Base-by-base conservation (phyloP, 495 filamentous ascomycete genomes). In the Ramalina intermedia region DNA sequence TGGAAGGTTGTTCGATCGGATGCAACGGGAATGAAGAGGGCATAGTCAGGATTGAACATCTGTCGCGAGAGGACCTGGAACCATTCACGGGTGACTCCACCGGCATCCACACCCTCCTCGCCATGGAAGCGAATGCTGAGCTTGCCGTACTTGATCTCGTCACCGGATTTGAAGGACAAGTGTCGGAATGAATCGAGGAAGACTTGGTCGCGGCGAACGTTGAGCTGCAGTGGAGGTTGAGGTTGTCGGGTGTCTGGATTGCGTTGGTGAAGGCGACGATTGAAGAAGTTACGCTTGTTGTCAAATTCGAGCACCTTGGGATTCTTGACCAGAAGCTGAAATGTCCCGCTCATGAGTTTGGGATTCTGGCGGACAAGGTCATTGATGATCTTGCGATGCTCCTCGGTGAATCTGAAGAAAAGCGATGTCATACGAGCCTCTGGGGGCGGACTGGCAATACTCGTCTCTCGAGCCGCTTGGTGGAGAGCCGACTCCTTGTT, bases 201-300 rank as follows among this genome's bases (percentile, higher is more conserved):
- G 41, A 96, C 89, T 51, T 93, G 84, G 52, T 96, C 88, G 59
- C 91, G 84, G 53, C 91, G 85, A 46, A 96, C 85, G 54, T 75
- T 78, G 39, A 99, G 76, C 62, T 96, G 89, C 42, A 99, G 72
- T 49, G 93, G 73, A 49, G 82, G 80, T 55, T 85, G 78, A 23
- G 79, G 65, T 50, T 81, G 74, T 52, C 79, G 69, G 53, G 76
- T 71, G 53, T 84, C 76, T 12, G 73, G 72, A 6, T 69, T 71
- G 47, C 89, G 85, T 35, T 78, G 73, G 63, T 96, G 91, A 17
- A 99, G 74, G 54, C 84, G 85, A 40, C 93, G 84, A 63, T 76
- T 96, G 70, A 99, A 99, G 74, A 91, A 99, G 63, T 93, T 96
- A 56, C 93, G 89, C 74, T 99, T 99, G 69, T 96, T 99, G 63